phyloP scores from a whole-genome alignment of 2,329 filamentous ascomycete species.

The Pseudovirgaria hyperparasitica region DNA sequence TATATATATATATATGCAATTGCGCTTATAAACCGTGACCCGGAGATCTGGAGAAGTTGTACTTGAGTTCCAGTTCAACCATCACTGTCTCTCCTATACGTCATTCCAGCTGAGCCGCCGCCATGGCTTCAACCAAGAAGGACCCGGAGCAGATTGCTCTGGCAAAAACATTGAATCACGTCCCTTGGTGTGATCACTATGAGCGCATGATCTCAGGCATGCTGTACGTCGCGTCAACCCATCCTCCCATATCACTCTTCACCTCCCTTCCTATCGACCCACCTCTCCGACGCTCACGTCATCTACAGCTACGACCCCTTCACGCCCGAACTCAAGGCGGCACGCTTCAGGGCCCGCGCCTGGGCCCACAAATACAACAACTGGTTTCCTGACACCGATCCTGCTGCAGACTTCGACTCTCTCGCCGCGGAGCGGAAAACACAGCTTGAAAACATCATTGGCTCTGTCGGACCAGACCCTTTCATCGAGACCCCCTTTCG shows the following conservation, averaged over 20 bases:
- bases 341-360: slow-evolving; percentile 41
- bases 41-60: too few species aligned
- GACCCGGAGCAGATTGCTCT: slow-evolving; percentile 30
- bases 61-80: too few species aligned
- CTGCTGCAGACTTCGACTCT: slow-evolving; percentile 12
- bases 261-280: not conserved
- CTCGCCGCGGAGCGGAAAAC: slow-evolving; percentile 14
- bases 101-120: too few species aligned
- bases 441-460: slow-evolving; percentile 17
- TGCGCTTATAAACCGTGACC: too few species aligned
- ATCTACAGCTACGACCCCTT: slow-evolving; percentile 36
- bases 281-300: slow-evolving; percentile 1
- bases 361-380: slow-evolving; percentile 47
- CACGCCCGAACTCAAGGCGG: slow-evolving; percentile 35
- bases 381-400: slow-evolving; percentile 18
- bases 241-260: not conserved
- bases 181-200: slow-evolving; percentile 48
- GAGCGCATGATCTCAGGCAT: slow-evolving; percentile 54
- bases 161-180: slow-evolving; percentile 36
- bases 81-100: too few species aligned
- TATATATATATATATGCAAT: too few species aligned
- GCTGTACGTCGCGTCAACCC: slow-evolving; percentile 31
- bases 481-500: slow-evolving; percentile 50
- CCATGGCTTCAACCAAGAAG: slow-evolving; percentile 31
- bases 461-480: slow-evolving; percentile 19